A percentile compares a stretch with the other conserved stretches of the same genome.
Evolutionary conservation across 2,329 filamentous ascomycete genomes (phyloP).

Genomic region (Neonectria hederae): DNA sequence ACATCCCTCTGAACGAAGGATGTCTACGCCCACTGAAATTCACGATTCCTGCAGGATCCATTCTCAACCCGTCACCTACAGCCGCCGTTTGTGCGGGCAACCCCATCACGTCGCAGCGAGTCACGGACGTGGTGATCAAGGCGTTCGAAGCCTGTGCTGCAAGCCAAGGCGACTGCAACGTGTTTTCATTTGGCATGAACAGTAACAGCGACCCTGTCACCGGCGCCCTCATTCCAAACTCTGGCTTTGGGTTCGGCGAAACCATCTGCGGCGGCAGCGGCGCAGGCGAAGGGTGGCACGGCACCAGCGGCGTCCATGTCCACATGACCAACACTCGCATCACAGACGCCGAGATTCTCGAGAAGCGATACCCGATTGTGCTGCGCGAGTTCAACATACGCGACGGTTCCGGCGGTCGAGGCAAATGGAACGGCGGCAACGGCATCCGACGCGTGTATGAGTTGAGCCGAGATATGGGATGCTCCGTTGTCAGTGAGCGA

Average conservation of each 20-base stretch:
- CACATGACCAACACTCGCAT: slow-evolving; percentile 90
- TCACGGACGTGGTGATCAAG: slow-evolving; percentile 59
- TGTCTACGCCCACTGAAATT: slow-evolving; percentile 81
- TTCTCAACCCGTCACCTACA: slow-evolving; percentile 66
- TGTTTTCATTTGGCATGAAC: slow-evolving; percentile 83
- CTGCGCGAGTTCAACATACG: slow-evolving; percentile 75
- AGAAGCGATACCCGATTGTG: slow-evolving; percentile 74
- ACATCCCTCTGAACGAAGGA: slow-evolving; percentile 88
- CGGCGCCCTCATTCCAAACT: slow-evolving; percentile 47
- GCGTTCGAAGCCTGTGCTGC: slow-evolving; percentile 82
- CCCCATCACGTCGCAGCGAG: slow-evolving; percentile 59
- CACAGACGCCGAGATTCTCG: slow-evolving; percentile 82
- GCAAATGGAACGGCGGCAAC: slow-evolving; percentile 75
- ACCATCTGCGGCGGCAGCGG: slow-evolving; percentile 83
- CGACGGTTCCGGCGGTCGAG: slow-evolving; percentile 63
- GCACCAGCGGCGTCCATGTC: slow-evolving; percentile 78
- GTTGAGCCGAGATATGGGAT: slow-evolving; percentile 53
- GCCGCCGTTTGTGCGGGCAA: slow-evolving; percentile 88
- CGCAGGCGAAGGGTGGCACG: slow-evolving; percentile 77
- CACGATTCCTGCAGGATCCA: slow-evolving; percentile 74
- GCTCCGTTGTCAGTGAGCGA: slow-evolving; percentile 13
- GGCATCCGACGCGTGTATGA: slow-evolving; percentile 81
- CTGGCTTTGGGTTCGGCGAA: slow-evolving; percentile 87
- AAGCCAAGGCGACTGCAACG: slow-evolving; percentile 81
- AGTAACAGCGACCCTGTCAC: slow-evolving; percentile 58